Base-by-base conservation (phyloP, 169 alveolate species). In the Eimeria acervulina region DNA sequence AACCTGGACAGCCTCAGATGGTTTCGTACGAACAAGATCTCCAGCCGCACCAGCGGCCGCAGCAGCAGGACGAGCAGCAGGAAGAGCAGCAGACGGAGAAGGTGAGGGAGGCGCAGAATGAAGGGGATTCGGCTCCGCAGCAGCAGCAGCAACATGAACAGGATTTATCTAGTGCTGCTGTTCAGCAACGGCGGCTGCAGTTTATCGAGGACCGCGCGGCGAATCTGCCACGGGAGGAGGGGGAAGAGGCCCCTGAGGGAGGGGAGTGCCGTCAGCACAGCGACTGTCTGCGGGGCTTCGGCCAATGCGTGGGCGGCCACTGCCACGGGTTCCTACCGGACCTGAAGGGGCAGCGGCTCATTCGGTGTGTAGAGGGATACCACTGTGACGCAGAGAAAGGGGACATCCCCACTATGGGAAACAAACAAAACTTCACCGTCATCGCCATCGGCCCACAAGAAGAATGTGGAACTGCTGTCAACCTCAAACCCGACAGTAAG, bases 301-400 rank as follows among this genome's bases (percentile, higher is more conserved):
- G 96, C 40, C 70, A 33, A 3, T 94, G 96, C 83, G 84, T 17
- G 23, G n/a, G 36, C 4, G 96, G 96, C 4, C 66, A 81, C 15
- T 94, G 96, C 55, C 61, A 42, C 7, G 96, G 95, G 40, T 84
- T 94, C 61, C 7, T 59, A 26, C 96, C 96, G 51, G 96, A 94
- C 87, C n/a, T 76, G 80, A 40, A 66, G 42, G 96, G 81, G 38
- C 68, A 80, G 63, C 88, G 95, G 42, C 90, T 94, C 19, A 15
- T 92, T 38, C 84, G 96, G 92, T 94, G 96, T 28, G 96, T 94
- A 26, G 96, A 94, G 90, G 96, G 96, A 17, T 94, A 94, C 84
- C 74, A 80, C 72, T 94, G 96, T 55, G 95, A 94, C 59, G 70
- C 90, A 31, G 70, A 42, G 63, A 47, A 31, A 13, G 96, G 92